phyloP scores from a whole-genome alignment of 306 rosid genomes.

The Phaseolus lunatus region DNA sequence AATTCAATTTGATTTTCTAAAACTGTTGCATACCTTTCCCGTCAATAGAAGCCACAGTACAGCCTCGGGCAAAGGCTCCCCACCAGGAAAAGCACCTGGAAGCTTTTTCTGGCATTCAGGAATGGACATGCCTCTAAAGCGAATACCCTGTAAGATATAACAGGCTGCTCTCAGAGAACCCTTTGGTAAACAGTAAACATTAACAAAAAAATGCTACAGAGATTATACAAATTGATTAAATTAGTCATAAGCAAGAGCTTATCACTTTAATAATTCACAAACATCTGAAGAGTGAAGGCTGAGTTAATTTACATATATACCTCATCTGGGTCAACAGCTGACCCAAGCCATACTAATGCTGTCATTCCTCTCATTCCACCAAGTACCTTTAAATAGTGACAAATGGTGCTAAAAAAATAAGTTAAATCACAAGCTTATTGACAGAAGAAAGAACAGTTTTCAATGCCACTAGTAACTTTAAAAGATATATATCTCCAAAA shows the following conservation, averaged over 20 bases:
- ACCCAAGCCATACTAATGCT: constrained; percentile 92
- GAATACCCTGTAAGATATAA: constrained; percentile 82
- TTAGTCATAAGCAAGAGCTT: background rate
- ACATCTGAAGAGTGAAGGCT: constrained; percentile 31
- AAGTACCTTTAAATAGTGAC: constrained; percentile 66
- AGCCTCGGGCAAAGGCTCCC: constrained; percentile 98
- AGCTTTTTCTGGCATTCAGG: constrained; percentile 92
- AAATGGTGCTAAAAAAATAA: constrained; percentile 39
- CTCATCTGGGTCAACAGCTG: constrained; percentile 98
- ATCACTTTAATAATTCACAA: constrained; percentile 29
- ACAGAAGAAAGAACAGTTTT: constrained; percentile 21
- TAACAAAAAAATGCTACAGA: constrained; percentile 34
- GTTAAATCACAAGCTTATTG: constrained; percentile 29
- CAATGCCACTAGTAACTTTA: constrained; percentile 19
- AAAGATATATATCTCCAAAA: constrained; percentile 14
- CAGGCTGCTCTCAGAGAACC: constrained; percentile 41
- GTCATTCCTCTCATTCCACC: constrained; percentile 99
- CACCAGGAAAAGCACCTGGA: constrained; percentile 87
- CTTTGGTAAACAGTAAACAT: constrained; percentile 32
- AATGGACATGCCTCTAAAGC: constrained; percentile 85
- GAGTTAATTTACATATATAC: constrained; percentile 54
- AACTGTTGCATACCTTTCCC: constrained; percentile 70
- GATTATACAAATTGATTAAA: constrained; percentile 27
- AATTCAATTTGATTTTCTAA: constrained; percentile 37
- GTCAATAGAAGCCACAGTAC: constrained; percentile 94